Evolutionary conservation across 1,284 basidiomycete species (phyloP), one percentile per base, ranked within the genome.

Genomic region (Takashimella koratensis): DNA sequence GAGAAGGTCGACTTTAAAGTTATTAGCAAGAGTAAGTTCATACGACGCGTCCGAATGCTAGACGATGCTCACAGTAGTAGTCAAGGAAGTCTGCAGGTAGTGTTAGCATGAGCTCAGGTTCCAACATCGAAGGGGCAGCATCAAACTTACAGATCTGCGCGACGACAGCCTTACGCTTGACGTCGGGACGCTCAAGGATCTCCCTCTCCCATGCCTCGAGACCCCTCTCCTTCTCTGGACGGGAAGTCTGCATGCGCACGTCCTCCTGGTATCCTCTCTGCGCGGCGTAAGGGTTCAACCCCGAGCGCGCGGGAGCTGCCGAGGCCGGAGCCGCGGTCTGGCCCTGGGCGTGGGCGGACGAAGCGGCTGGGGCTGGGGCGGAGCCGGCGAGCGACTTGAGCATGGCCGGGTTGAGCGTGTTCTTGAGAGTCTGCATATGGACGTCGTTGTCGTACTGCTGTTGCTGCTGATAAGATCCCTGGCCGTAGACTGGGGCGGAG

Each of bases 131-230:
- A n/a, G 30, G n/a, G 8, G n/a, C 30, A 39, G 30, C 30, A 10
- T 39, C 30, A 39, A n/a, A 70, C 78, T 71, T 70, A 94, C 92
- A 97, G 43, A 97, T 83, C 70, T 97, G 94, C 22, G 92, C 92
- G 11, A 97, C 90, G 4, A 93, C 96, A 2, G 93, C 88, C 75
- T 96, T 96, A 51, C 93, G 83, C 71, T 84, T 89, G 52, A 96
- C 86, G 73, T 97, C 94, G 13, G 85, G 73, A 57, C 84, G 90
- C 26, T 88, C 85, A 44, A 95, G 69, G 30, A 94, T 78, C 65
- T 90, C 86, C 56, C 82, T 83, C 78, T 95, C 93, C 89, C 89
- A 95, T 51, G 84, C 75, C 71, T 86, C 82, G 52, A 88, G 65
- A 12, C 58, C 76, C 58, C 65, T 57, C 43, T 64, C 59, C 56